Percentiles rank a stretch among this genome's conserved stretches.
Evolutionary conservation across 2,329 filamentous ascomycete genomes (phyloP).

Genomic region (Epichloe coenophiala): DNA sequence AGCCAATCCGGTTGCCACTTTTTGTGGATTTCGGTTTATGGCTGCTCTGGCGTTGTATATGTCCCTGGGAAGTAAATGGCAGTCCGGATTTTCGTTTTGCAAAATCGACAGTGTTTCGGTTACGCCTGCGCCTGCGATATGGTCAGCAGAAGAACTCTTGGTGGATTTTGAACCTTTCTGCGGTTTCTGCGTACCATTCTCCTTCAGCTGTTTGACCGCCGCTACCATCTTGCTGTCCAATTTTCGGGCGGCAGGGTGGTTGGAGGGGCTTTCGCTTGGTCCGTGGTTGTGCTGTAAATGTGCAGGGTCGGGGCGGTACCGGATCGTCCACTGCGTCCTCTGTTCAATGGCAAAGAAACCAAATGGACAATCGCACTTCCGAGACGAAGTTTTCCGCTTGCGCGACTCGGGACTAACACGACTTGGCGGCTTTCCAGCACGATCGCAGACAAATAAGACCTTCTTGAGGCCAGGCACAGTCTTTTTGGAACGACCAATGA

Average conservation of each 20-base stretch:
- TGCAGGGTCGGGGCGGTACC: conserved; percentile 45
- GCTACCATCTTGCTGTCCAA: conserved; percentile 55
- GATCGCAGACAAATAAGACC: conserved; percentile 53
- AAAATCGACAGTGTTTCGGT: conserved; percentile 53
- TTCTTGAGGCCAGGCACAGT: conserved; percentile 54
- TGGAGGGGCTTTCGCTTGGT: conserved; percentile 51
- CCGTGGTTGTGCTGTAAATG: conserved; percentile 52
- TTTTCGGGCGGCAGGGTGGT: conserved; percentile 52
- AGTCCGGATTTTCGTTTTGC: conserved; percentile 49
- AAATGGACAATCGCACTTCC: conserved; percentile 55
- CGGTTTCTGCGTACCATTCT: conserved; percentile 38
- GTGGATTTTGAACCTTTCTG: conserved; percentile 1
- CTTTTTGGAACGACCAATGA: conserved; percentile 56
- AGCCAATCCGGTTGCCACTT: conserved; percentile 44
- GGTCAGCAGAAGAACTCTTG: conserved; percentile 8
- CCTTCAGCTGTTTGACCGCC: conserved; percentile 51
- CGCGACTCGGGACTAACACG: conserved; percentile 50
- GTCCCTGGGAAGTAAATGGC: conserved; percentile 48
- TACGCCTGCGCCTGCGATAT: conserved; percentile 42
- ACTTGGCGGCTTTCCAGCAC: conserved; percentile 48
- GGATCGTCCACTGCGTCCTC: conserved; percentile 52
- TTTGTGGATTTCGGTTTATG: conserved; percentile 51
- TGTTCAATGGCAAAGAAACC: conserved; percentile 59
- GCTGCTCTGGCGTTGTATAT: conserved; percentile 56
- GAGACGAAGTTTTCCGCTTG: conserved; percentile 53